Conservation (phyloP, 108 stramenopile genomes). For the Licmophora abbreviata region DNA sequence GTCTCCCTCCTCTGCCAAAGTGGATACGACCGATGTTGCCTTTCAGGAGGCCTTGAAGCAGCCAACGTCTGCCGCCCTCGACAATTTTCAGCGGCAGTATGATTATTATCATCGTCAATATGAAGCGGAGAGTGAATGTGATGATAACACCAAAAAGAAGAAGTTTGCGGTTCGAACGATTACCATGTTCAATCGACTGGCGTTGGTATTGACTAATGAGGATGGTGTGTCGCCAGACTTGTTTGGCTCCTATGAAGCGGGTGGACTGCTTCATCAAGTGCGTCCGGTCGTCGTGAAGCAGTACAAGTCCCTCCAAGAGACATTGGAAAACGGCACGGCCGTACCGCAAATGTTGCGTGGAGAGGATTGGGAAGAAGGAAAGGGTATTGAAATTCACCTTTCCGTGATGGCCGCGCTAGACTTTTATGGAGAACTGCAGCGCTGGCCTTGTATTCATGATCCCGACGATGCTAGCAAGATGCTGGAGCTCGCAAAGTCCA, state of each 20-base stretch:
- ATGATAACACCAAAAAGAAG: conserved; percentile 17
- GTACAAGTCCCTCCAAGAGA: conserved; percentile 35
- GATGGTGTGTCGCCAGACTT: conserved; percentile 16
- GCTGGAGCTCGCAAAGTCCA: neutral
- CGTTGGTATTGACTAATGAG: conserved; percentile 33
- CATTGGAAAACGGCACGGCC: conserved; percentile 16
- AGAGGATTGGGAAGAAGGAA: conserved; percentile 47
- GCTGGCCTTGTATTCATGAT: conserved; percentile 34
- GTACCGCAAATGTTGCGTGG: conserved; percentile 53
- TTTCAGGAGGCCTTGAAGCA: conserved; percentile 31
- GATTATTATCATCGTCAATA: conserved; percentile 29
- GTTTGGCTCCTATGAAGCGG: conserved; percentile 29
- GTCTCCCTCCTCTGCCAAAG: conserved; percentile 38
- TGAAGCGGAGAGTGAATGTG: conserved; percentile 5
- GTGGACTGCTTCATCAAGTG: conserved; percentile 43
- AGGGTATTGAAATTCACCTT: conserved; percentile 45
- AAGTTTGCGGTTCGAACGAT: conserved; percentile 36
- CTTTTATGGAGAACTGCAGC: conserved; percentile 18
- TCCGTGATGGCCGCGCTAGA: conserved; percentile 28
- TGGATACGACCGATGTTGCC: conserved; percentile 35
- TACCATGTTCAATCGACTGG: conserved; percentile 45
- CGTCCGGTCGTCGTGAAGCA: conserved; percentile 32
- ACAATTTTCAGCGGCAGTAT: conserved; percentile 37
- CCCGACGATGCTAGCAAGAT: conserved; percentile 23
- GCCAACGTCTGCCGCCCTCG: conserved; percentile 27